Conservation (phyloP, 2,329 filamentous ascomycete genomes). For the Ilyonectria robusta region DNA sequence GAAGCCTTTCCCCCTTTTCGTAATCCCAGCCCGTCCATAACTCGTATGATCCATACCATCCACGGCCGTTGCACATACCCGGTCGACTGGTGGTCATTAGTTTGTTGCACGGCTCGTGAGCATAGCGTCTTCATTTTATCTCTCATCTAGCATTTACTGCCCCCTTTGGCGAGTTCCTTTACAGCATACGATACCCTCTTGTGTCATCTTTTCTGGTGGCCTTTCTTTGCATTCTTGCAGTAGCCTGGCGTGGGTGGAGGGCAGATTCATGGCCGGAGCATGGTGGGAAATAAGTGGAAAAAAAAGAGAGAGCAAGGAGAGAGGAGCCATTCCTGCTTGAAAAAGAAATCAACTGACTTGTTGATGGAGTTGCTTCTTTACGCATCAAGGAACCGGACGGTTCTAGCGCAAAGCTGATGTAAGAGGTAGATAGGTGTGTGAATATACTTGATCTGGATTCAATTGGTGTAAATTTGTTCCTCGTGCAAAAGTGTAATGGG, state of each 20-base stretch:
- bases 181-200: constrained; percentile 36
- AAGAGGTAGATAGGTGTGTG: constrained; percentile 30
- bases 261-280: constrained; percentile 5
- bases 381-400: constrained; percentile 9
- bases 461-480: not conserved
- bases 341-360: constrained; percentile 21
- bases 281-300: constrained; percentile 11
- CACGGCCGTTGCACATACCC: constrained; percentile 43
- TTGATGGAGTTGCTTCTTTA: constrained; percentile 21
- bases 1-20: constrained; percentile 21
- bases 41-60: constrained; percentile 27
- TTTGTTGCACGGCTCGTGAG: constrained; percentile 24
- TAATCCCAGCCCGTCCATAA: constrained; percentile 34
- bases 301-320: constrained; percentile 17
- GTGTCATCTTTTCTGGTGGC: constrained; percentile 22
- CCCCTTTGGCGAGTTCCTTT: constrained; percentile 12
- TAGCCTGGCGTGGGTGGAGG: constrained; percentile 21
- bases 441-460: constrained; percentile 25
- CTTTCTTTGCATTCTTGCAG: constrained; percentile 16
- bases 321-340: constrained; percentile 7
- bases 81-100: constrained; percentile 18
- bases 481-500: not conserved
- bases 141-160: constrained; percentile 12
- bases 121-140: constrained; percentile 19
- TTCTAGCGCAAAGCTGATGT: constrained; percentile 23